A percentile compares a stretch with the other conserved stretches of the same genome.
phyloP scores from a whole-genome alignment of 2,329 filamentous ascomycete genomes.

The Apiospora saccharicola region DNA sequence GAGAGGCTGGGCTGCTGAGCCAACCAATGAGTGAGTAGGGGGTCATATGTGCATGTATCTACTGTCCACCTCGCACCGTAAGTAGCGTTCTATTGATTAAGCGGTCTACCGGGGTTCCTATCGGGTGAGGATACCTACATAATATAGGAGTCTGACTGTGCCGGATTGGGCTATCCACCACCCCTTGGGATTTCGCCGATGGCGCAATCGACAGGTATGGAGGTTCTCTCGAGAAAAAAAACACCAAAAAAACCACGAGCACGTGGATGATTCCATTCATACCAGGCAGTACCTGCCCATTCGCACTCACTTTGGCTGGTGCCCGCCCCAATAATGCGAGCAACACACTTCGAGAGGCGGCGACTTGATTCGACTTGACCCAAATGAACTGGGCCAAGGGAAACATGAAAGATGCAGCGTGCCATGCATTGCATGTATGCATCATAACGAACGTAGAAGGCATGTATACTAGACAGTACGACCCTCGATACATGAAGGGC shows the following conservation, averaged over 20 bases:
- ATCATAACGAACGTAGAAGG: not conserved
- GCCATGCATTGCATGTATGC: not conserved
- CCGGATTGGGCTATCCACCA: not conserved
- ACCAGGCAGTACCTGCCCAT: not conserved
- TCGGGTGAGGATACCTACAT: constrained; percentile 4
- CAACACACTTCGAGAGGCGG: not conserved
- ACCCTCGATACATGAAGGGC: not conserved
- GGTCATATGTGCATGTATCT: not conserved
- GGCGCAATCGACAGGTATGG: not conserved
- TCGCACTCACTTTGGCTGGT: not conserved
- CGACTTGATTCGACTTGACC: not conserved
- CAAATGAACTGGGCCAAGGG: not conserved
- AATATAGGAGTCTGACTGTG: constrained; percentile 12
- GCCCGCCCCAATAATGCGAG: not conserved
- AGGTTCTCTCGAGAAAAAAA: not conserved
- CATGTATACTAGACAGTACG: not conserved
- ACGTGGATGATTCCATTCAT: not conserved
- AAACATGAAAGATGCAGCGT: not conserved
- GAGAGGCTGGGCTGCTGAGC: constrained; percentile 8
- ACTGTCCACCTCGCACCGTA: not conserved
- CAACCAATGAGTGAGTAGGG: constrained; percentile 12
- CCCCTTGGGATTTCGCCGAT: not conserved
- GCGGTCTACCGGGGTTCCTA: constrained; percentile 10
- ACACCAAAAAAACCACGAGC: not conserved
- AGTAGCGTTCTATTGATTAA: not conserved